These are phyloP conservation scores for Endocladia muricata DNA, from an alignment of 31 red algal genomes.

Conservation along the genomic window DNA sequence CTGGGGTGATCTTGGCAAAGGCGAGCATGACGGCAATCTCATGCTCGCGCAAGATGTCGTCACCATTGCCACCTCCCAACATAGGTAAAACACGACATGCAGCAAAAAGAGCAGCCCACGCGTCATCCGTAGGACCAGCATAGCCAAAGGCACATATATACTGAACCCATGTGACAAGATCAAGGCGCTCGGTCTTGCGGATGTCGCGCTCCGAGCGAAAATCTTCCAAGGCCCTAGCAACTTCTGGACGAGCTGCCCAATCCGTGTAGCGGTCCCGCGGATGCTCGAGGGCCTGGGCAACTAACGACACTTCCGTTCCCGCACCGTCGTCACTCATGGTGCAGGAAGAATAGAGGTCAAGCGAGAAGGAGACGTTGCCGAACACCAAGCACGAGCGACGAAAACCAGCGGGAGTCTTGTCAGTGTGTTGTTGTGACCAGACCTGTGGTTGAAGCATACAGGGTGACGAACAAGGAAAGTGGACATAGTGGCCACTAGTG, in stretches of 20 bases:
- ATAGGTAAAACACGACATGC: constrained; percentile 48
- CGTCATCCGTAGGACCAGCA: constrained; percentile 25
- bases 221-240: constrained; percentile 1
- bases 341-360: no score
- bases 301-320: not conserved
- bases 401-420: no score
- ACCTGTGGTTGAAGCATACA: no score
- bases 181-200: constrained; percentile 9
- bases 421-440: no score
- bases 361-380: no score
- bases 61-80: not conserved
- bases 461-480: no score
- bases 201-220: constrained; percentile 13
- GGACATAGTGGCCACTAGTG: no score
- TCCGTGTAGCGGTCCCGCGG: not conserved
- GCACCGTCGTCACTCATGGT: not conserved
- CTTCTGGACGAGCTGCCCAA: not conserved
- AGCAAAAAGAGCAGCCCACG: constrained; percentile 48
- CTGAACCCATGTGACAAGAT: constrained; percentile 27
- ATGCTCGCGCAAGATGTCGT: constrained; percentile 29
- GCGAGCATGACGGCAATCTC: constrained; percentile 64
- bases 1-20: constrained; percentile 49
- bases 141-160: constrained; percentile 57
- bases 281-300: constrained; percentile 3
- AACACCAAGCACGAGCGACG: no score